These are phyloP conservation scores for Quercus phellos DNA, from an alignment of 331 rosid species.

Conservation along the genomic window DNA sequence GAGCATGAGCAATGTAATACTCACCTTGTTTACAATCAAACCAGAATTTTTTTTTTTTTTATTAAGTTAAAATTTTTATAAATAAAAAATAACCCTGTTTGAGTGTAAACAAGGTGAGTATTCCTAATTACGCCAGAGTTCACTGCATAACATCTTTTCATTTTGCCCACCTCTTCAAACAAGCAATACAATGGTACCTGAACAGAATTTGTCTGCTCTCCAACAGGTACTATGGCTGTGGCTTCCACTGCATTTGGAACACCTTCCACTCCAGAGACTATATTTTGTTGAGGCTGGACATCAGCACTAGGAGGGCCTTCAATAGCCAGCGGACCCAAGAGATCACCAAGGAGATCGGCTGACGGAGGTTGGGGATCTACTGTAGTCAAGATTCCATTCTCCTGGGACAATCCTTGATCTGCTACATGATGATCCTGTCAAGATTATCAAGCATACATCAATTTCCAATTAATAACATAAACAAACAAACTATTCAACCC, in stretches of 20 bases:
- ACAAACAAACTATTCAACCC: neutral
- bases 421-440: slow-evolving; percentile 63
- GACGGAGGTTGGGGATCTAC: slow-evolving; percentile 57
- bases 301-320: slow-evolving; percentile 73
- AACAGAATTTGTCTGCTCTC: slow-evolving; percentile 63
- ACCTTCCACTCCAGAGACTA: slow-evolving; percentile 48
- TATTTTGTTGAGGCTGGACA: slow-evolving; percentile 35
- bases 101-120: neutral
- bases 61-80: too few relatives aligned
- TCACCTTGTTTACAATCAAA: neutral
- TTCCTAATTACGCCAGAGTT: neutral
- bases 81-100: too few relatives aligned
- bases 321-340: slow-evolving; percentile 91
- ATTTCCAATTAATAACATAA: slow-evolving; percentile 7
- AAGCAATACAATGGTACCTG: slow-evolving; percentile 51
- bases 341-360: slow-evolving; percentile 72
- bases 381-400: slow-evolving; percentile 61
- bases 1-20: neutral
- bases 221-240: slow-evolving; percentile 88
- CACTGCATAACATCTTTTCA: neutral
- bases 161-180: slow-evolving; percentile 1
- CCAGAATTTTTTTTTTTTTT: too few relatives aligned
- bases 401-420: slow-evolving; percentile 45
- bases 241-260: slow-evolving; percentile 48
- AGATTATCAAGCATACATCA: slow-evolving; percentile 12